A percentile compares a stretch with the other conserved stretches of the same genome.
These are phyloP conservation scores for Termitomyces sp. DNA, from an alignment of 768 basidiomycete species.

Conservation along the genomic window DNA sequence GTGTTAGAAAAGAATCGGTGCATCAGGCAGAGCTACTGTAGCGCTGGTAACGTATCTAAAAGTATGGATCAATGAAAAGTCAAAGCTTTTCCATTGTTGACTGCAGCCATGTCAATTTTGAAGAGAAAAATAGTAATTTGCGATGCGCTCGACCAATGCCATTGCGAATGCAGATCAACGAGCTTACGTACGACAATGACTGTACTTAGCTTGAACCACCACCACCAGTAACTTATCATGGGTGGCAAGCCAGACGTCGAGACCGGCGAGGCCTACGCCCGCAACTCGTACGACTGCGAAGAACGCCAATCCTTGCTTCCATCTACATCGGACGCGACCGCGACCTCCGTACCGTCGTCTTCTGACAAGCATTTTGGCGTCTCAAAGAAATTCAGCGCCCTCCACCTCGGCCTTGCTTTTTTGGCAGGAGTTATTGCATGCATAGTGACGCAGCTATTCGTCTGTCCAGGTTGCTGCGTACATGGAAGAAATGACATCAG, in stretches of 20 bases:
- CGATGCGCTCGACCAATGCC: no score
- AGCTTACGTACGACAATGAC: not conserved
- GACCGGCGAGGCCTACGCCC: constrained; percentile 11
- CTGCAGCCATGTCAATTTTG: no score
- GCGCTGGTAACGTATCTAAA: no score
- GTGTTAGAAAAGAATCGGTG: no score
- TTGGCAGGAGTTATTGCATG: constrained; percentile 47
- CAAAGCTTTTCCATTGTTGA: no score
- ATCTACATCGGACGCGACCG: constrained; percentile 5
- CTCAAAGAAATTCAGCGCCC: constrained; percentile 19
- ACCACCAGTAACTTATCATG: constrained; percentile 17
- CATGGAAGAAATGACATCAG: not conserved
- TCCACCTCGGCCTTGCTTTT: constrained; percentile 46
- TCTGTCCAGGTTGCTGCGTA: constrained; percentile 36
- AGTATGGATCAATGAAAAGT: no score
- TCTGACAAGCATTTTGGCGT: not conserved
- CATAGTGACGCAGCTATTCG: constrained; percentile 41
- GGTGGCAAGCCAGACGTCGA: constrained; percentile 17
- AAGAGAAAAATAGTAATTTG: no score
- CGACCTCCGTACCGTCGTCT: constrained; percentile 1
- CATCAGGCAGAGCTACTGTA: no score
- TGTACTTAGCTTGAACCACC: not conserved
- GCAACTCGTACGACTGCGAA: constrained; percentile 13
- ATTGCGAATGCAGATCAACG: no score
- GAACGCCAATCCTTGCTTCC: constrained; percentile 35